Percentiles rank a stretch among this genome's conserved stretches.
These are phyloP conservation scores for Entamoeba dispar DNA, from an alignment of 208 protist species.

Conservation along the genomic window DNA sequence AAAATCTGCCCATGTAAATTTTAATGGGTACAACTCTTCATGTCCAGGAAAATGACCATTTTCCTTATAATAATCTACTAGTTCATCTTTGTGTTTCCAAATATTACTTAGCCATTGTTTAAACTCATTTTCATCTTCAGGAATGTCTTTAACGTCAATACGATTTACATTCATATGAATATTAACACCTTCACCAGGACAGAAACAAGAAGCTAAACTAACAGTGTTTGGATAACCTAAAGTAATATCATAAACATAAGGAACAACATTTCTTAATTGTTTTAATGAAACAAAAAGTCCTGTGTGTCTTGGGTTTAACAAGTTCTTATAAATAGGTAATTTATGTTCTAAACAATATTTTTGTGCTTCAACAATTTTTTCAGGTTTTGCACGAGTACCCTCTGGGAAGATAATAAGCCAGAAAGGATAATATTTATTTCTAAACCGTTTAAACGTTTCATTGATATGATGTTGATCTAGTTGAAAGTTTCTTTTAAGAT, in stretches of 20 bases:
- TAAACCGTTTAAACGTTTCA: not conserved
- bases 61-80: not conserved
- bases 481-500: not conserved
- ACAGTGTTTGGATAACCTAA: not conserved
- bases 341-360: not conserved
- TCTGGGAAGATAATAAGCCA: not conserved
- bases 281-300: not conserved
- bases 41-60: not conserved
- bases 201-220: not conserved
- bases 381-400: not conserved
- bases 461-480: not conserved
- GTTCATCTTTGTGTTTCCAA: not conserved
- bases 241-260: not conserved
- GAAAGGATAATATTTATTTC: not conserved
- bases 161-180: not conserved
- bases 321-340: not conserved
- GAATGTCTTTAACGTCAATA: not conserved
- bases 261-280: not conserved
- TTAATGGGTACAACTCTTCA: not conserved
- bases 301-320: not conserved
- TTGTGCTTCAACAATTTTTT: not conserved
- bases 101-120: not conserved
- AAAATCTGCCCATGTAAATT: not conserved
- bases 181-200: not conserved
- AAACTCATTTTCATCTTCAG: not conserved